Percentiles rank a stretch among this genome's conserved stretches.
Evolutionary conservation across 768 basidiomycete genomes (phyloP).

Genomic region (Lactifluus rugatus): DNA sequence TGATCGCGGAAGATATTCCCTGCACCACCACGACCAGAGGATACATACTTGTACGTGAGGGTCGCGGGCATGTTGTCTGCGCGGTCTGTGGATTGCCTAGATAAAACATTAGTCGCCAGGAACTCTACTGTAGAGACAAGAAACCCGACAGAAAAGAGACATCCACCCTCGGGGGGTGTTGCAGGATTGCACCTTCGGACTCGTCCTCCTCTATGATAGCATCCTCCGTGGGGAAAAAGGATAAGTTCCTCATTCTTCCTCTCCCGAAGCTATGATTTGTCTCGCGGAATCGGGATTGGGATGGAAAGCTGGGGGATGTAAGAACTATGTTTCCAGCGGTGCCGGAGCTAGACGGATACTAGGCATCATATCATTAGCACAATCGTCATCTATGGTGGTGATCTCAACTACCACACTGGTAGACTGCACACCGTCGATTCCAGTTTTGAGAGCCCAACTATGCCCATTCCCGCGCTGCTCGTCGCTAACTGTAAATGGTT

Average conservation of each 20-base stretch:
- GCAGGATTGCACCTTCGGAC: constrained; percentile 27
- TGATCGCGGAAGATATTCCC: constrained; percentile 47
- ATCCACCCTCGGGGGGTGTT: constrained; percentile 29
- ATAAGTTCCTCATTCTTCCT: constrained; percentile 55
- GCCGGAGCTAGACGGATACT: constrained; percentile 51
- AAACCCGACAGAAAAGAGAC: constrained; percentile 18
- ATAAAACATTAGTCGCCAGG: constrained; percentile 6
- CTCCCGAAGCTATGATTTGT: constrained; percentile 45
- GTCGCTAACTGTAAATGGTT: too few relatives aligned
- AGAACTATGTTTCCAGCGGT: constrained; percentile 48
- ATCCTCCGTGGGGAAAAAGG: constrained; percentile 22
- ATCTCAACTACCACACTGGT: neutral
- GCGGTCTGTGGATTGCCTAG: constrained; percentile 53
- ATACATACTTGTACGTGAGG: constrained; percentile 25
- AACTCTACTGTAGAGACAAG: neutral
- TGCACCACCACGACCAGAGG: constrained; percentile 48
- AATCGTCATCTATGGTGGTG: neutral
- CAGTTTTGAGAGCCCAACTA: constrained; percentile 24
- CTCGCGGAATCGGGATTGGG: constrained; percentile 42
- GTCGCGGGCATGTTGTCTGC: neutral
- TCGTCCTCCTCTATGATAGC: constrained; percentile 29
- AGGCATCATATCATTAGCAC: neutral
- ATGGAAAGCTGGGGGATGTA: constrained; percentile 8
- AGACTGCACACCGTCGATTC: neutral
- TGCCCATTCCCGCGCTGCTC: constrained; percentile 20